A percentile compares a stretch with the other conserved stretches of the same genome.
Evolutionary conservation across 2,329 filamentous ascomycete species (phyloP).

Genomic region (Penicillium sp.): DNA sequence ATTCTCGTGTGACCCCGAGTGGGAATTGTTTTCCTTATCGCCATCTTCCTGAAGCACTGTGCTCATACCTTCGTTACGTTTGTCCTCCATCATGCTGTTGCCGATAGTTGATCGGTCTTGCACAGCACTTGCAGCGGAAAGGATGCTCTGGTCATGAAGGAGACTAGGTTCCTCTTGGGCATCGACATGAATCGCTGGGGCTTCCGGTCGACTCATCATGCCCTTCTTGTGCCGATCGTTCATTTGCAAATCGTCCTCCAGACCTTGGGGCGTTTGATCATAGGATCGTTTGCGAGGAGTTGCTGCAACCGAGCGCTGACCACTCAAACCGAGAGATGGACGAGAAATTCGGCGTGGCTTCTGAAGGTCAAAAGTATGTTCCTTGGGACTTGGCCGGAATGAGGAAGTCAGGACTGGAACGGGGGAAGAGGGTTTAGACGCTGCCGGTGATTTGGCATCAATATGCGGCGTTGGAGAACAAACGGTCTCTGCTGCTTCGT

Average conservation of each 20-base stretch:
- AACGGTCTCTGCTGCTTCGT: conserved; percentile 5
- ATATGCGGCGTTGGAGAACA: neutral
- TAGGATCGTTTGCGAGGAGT: conserved; percentile 27
- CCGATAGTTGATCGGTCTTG: conserved; percentile 27
- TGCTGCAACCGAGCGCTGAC: conserved; percentile 4
- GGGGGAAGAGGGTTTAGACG: conserved; percentile 4
- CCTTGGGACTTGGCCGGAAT: conserved; percentile 1
- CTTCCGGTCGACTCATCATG: conserved; percentile 21
- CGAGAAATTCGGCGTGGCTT: conserved; percentile 18
- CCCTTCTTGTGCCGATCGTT: conserved; percentile 32
- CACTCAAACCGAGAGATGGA: conserved; percentile 13
- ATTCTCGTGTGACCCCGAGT: conserved; percentile 27
- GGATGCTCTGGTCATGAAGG: conserved; percentile 19
- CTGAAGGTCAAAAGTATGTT: conserved; percentile 13
- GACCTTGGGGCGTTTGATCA: conserved; percentile 23
- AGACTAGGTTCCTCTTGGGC: conserved; percentile 29
- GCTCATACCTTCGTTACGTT: conserved; percentile 44
- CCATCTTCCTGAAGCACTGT: conserved; percentile 36
- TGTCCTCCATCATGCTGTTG: conserved; percentile 41
- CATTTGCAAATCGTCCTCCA: conserved; percentile 14
- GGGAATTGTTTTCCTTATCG: conserved; percentile 24
- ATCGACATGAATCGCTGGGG: conserved; percentile 28
- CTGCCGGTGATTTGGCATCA: neutral
- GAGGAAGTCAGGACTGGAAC: conserved; percentile 1
- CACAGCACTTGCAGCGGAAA: conserved; percentile 11